Base-by-base conservation (phyloP, 2,329 filamentous ascomycete genomes). In the Fusarium sp. region DNA sequence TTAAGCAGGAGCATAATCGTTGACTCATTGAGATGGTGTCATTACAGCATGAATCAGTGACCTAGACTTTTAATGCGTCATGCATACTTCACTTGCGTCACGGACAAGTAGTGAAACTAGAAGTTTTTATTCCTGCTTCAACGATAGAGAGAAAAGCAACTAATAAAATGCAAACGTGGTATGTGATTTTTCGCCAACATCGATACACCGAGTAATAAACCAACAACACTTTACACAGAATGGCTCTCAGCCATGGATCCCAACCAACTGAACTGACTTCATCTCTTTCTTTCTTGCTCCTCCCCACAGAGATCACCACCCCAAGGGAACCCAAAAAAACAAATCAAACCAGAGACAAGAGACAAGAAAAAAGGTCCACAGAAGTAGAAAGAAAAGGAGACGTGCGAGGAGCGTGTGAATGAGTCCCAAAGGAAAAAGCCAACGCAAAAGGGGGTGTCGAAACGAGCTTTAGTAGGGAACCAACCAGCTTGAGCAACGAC, bases 161-260 rank as follows among this genome's bases (percentile, higher is more conserved):
- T 54, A 54, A 68, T 66, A 63, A 67, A 61, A 69, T 68, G 70
- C 64, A 69, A 65, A 60, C 64, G 71, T 77, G 76, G 74, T 79
- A 79, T 79, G 75, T 79, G 73, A 78, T 78, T 79, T 76, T 79
- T 79, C 71, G 74, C 75, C 71, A 71, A 63, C 59, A 79, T 61
- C 73, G 71, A 70, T 78, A 78, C 75, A 80, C 75, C 76, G 63
- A 68, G 69, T 68, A 70, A 70, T 66, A 74, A 74, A 70, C 57
- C 65, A 65, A 67, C 63, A 74, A 73, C 66, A 74, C 72, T 74
- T 75, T 74, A 75, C 73, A 75, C 72, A 73, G 59, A 38, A 74
- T 68, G 62, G 63, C 60, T 69, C 56, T 52, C 45, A 22, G 42
- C 69, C 52, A 59, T 65, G 8, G 57, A 73, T 63, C 68, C 75